These are phyloP conservation scores for Colletotrichum aenigma DNA, from an alignment of 2,329 filamentous ascomycete species.

Conservation along the genomic window DNA sequence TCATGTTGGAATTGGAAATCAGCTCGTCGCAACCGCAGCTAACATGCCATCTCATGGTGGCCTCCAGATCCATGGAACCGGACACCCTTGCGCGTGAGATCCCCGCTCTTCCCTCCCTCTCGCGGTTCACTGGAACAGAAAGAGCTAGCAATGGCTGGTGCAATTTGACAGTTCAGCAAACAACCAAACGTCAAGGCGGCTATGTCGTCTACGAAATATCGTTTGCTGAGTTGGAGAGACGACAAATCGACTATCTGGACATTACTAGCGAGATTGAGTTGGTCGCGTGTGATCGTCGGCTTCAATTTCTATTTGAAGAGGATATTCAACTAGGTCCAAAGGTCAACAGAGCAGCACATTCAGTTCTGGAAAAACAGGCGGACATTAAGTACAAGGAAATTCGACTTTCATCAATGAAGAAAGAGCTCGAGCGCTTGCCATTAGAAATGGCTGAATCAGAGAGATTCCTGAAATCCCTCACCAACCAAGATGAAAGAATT, in stretches of 20 bases:
- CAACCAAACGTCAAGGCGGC: not conserved
- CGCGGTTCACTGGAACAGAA: not conserved
- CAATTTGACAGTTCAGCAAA: not conserved
- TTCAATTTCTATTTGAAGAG: not conserved
- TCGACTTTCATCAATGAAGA: not conserved
- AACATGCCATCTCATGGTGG: not conserved
- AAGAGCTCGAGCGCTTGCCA: not conserved
- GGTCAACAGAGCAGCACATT: not conserved
- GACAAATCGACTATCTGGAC: not conserved
- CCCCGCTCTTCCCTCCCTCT: not conserved
- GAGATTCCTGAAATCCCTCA: rapidly evolving
- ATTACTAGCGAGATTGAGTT: not conserved
- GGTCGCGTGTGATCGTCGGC: not conserved
- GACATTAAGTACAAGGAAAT: not conserved
- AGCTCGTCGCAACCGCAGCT: not conserved
- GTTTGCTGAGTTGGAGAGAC: not conserved
- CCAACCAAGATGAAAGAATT: not conserved
- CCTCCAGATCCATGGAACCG: not conserved
- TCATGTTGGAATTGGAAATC: not conserved
- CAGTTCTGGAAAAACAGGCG: not conserved
- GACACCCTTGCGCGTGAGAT: not conserved
- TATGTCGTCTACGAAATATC: not conserved
- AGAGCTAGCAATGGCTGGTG: not conserved
- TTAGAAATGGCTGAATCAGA: not conserved
- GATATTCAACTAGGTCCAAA: not conserved